Percentiles rank a stretch among this genome's conserved stretches.
phyloP scores from a whole-genome alignment of 768 basidiomycete genomes.

The Lactarius tabidus region DNA sequence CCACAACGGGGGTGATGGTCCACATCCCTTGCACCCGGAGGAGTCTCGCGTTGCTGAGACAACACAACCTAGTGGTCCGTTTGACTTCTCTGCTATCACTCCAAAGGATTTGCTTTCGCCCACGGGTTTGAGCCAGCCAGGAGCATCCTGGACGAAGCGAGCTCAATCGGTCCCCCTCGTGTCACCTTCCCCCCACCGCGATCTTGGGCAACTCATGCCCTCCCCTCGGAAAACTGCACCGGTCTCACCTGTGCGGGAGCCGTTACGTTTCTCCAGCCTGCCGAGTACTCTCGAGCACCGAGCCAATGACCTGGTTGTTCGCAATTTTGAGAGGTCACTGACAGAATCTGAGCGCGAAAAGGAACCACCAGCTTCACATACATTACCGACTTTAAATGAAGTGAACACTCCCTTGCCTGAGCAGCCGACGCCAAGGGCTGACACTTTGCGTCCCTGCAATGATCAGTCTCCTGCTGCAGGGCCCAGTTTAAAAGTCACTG shows the following conservation, averaged over 20 bases:
- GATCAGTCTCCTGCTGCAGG: not conserved
- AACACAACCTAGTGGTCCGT: conserved; percentile 19
- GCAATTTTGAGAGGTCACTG: not conserved
- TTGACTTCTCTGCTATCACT: conserved; percentile 21
- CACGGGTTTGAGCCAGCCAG: not conserved
- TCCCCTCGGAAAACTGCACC: conserved; percentile 10
- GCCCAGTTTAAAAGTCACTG: conserved; percentile 1
- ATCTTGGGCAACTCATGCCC: conserved; percentile 19
- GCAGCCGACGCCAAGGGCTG: not conserved
- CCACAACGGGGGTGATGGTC: not conserved
- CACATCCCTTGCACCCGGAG: not conserved
- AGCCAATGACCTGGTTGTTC: not conserved
- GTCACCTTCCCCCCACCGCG: conserved; percentile 13
- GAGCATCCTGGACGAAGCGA: conserved; percentile 11
- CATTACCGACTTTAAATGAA: not conserved
- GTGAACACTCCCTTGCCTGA: not conserved
- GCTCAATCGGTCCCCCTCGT: conserved; percentile 21
- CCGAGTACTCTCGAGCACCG: conserved; percentile 11
- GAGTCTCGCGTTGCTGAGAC: conserved; percentile 2
- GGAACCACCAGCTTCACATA: not conserved
- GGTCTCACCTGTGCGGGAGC: conserved; percentile 15
- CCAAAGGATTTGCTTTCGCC: not conserved
- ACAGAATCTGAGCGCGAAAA: not conserved
- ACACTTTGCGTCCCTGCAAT: not conserved
- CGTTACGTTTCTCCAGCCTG: conserved; percentile 25